phyloP scores from a whole-genome alignment of 768 basidiomycete genomes.

The Russula olivacea region DNA sequence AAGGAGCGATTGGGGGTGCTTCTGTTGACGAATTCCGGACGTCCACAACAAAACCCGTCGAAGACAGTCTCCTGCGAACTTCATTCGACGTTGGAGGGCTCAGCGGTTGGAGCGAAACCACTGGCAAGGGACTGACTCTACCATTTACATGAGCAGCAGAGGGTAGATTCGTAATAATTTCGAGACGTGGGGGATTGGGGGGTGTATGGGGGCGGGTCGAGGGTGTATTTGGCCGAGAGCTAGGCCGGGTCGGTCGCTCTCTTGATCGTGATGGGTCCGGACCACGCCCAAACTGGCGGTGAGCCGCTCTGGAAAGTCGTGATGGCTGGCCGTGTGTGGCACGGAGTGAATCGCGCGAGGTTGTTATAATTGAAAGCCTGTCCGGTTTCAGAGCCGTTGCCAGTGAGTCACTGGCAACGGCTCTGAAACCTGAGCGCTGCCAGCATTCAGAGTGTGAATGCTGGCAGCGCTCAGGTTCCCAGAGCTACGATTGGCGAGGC shows the following conservation, averaged over 20 bases:
- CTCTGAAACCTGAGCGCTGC: conserved; percentile 11
- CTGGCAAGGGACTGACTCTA: not conserved
- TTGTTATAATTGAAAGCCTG: conserved; percentile 9
- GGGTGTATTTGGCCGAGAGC: not conserved
- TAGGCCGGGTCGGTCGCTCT: not conserved
- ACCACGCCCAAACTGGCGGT: conserved; percentile 13
- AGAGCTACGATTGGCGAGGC: not conserved
- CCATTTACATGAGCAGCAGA: not conserved
- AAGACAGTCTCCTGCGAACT: conserved; percentile 4
- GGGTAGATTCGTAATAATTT: not conserved
- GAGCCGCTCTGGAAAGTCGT: not conserved
- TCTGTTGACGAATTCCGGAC: conserved; percentile 13
- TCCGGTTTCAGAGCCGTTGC: no score
- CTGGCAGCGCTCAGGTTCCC: conserved; percentile 2
- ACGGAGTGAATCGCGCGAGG: not conserved
- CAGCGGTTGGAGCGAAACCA: not conserved
- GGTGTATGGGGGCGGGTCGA: not conserved
- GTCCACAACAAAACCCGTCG: conserved; percentile 1
- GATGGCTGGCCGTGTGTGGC: not conserved
- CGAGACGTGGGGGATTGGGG: not conserved
- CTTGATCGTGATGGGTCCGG: not conserved
- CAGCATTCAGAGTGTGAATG: no score
- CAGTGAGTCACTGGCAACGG: conserved; percentile 13
- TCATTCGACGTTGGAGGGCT: not conserved
- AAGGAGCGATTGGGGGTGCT: not conserved